Evolutionary conservation across 1,284 basidiomycete genomes (phyloP), one percentile per base, ranked within the genome.

Genomic region (Naganishia sp.): DNA sequence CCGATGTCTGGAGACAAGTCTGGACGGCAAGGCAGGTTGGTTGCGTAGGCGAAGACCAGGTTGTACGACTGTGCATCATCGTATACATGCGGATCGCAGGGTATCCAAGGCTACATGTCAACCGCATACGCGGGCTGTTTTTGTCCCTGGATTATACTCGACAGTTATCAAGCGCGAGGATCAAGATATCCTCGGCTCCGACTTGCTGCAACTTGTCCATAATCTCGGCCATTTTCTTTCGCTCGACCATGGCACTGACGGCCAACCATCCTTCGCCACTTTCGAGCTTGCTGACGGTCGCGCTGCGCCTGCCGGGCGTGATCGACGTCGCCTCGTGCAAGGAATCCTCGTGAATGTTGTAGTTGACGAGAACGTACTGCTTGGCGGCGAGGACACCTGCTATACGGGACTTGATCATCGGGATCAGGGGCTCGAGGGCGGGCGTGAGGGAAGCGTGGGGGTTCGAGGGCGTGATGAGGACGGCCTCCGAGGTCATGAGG

Each of bases 81-180:
- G 11, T 31, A 18, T 17, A 52, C 50, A 52, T 52, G 28, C 25
- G 31, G 4, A 18, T 31, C 50, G 45, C 21, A 49, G 31, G 50
- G 50, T 52, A 54, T 54, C 52, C 7, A n/a, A 39, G 32, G 52
- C 52, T 54, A 54, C 52, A 54, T 28, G 28, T 35, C 31, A 21
- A 50, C 31, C 39, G 28, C 52, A n/a, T 4, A 10, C 6, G 28
- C 52, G 15, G 15, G 2, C 21, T 31, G 21, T 39, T 35, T 61
- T 57, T 13, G 18, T 41, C 1, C 21, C 28, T 21, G 21, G 39
- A 74, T 49, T 83, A 94, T 45, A 97, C 94, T 80, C 94, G 86
- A 81, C 94, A 98, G 78, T 98, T 98, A 77, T 93, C 88, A 71
- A 99, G 81, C 70, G 88, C 90, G 73, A 96, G 88, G 66, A 95